Conservation (phyloP, 192 early-diverging fungal genomes). For the Spizellomyces sp. region DNA sequence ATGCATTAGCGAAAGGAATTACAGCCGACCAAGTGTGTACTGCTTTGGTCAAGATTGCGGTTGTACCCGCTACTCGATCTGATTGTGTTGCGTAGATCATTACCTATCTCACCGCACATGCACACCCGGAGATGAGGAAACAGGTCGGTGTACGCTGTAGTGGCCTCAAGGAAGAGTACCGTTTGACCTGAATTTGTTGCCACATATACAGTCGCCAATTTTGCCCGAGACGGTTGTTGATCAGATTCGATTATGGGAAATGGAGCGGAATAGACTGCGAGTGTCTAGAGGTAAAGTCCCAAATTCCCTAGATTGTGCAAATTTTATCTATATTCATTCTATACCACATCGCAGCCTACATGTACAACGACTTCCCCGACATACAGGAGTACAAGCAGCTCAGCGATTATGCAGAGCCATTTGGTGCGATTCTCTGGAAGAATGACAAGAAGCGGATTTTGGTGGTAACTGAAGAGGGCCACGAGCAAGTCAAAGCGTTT, state of each 20-base stretch:
- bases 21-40: slow-evolving; percentile 81
- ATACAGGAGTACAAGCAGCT: slow-evolving; percentile 74
- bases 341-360: slow-evolving; percentile 40
- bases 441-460: slow-evolving; percentile 70
- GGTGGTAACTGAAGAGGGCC: slow-evolving; percentile 74
- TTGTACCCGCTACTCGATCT: neutral
- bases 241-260: slow-evolving; percentile 96
- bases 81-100: slow-evolving; percentile 68
- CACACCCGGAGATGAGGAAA: slow-evolving; percentile 91
- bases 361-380: slow-evolving; percentile 79
- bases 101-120: slow-evolving; percentile 82
- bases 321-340: neutral
- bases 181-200: neutral
- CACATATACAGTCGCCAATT: slow-evolving; percentile 57
- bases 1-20: slow-evolving; percentile 84
- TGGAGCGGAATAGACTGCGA: slow-evolving; percentile 82
- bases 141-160: slow-evolving; percentile 31
- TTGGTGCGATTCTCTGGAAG: slow-evolving; percentile 79
- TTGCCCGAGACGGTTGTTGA: slow-evolving; percentile 91
- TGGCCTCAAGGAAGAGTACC: neutral
- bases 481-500: slow-evolving; percentile 55
- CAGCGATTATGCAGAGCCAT: slow-evolving; percentile 73
- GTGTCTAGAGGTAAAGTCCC: slow-evolving; percentile 25
- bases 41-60: too few species aligned
- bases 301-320: neutral